A percentile compares a stretch with the other conserved stretches of the same genome.
phyloP scores from a whole-genome alignment of 352 stramenopile genomes.

The Pythium chondricola region DNA sequence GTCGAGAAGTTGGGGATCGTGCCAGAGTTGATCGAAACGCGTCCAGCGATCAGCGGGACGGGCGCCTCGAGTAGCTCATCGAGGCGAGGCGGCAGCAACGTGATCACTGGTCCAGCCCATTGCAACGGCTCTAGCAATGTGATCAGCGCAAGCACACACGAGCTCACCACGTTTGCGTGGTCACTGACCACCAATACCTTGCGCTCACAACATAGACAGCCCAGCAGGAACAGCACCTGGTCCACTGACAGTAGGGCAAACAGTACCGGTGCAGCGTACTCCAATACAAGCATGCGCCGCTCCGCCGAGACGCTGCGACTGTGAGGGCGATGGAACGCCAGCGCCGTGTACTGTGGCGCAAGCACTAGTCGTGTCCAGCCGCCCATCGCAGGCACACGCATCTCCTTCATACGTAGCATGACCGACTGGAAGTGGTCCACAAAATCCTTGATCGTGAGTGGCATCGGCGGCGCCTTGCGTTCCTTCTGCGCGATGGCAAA shows the following conservation, averaged over 20 bases:
- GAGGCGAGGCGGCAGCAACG: slow-evolving; percentile 55
- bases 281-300: slow-evolving; percentile 51
- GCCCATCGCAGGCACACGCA: slow-evolving; percentile 65
- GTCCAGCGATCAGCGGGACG: slow-evolving; percentile 71
- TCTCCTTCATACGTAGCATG: slow-evolving; percentile 49
- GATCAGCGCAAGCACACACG: slow-evolving; percentile 65
- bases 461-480: slow-evolving; percentile 19
- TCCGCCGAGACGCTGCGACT: slow-evolving; percentile 49
- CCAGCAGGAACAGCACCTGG: slow-evolving; percentile 70
- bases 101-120: slow-evolving; percentile 75
- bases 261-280: slow-evolving; percentile 64
- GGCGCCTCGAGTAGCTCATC: slow-evolving; percentile 71
- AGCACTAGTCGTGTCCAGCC: slow-evolving; percentile 67
- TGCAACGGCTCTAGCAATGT: slow-evolving; percentile 62
- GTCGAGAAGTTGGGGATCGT: slow-evolving; percentile 49
- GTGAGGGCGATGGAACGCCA: slow-evolving; percentile 76
- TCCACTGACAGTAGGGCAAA: slow-evolving; percentile 73
- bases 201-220: slow-evolving; percentile 66
- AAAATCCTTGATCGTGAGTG: slow-evolving; percentile 48
- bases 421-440: slow-evolving; percentile 54
- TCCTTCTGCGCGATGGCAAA: slow-evolving; percentile 24
- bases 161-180: slow-evolving; percentile 71
- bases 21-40: slow-evolving; percentile 48
- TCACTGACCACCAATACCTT: slow-evolving; percentile 75
- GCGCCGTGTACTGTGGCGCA: slow-evolving; percentile 40